These are phyloP conservation scores for Vigna nakashimae DNA, from an alignment of 306 rosid genomes.

Conservation along the genomic window DNA sequence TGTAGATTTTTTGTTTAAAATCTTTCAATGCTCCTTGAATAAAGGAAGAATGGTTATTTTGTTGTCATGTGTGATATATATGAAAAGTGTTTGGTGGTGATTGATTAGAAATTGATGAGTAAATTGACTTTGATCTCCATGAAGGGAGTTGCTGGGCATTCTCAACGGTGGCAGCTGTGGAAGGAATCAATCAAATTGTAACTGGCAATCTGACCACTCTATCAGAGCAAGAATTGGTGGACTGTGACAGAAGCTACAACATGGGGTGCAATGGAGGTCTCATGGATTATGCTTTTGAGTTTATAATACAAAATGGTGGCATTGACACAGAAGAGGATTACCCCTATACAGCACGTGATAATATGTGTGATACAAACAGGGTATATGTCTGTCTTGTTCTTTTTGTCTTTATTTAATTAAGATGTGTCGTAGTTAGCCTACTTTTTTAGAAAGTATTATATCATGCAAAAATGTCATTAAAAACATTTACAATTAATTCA, in stretches of 20 bases:
- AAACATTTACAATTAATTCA: too few species aligned
- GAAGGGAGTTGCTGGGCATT: conserved; percentile 99
- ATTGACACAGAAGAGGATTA: conserved; percentile 82
- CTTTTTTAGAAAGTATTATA: too few species aligned
- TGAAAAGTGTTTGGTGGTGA: background rate
- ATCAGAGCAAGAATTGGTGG: conserved; percentile 93
- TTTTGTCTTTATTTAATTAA: too few species aligned
- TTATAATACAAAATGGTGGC: conserved; percentile 82
- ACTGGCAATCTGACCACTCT: conserved; percentile 67
- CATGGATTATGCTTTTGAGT: conserved; percentile 87
- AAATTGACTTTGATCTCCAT: background rate
- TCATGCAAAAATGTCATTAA: too few species aligned
- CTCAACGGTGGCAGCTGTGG: conserved; percentile 82
- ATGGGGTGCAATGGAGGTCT: conserved; percentile 97
- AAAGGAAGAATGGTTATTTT: background rate
- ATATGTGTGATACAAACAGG: conserved; percentile 67
- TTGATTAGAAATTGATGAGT: background rate
- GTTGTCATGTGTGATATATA: background rate
- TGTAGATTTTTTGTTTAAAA: too few species aligned
- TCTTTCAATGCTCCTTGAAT: background rate
- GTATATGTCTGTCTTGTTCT: conserved; percentile 45
- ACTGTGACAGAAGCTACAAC: conserved; percentile 76
- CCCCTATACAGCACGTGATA: conserved; percentile 69
- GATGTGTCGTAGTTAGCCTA: too few species aligned
- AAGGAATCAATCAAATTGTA: conserved; percentile 82